Evolutionary conservation across 768 basidiomycete species (phyloP), one percentile per base, ranked within the genome.

Genomic region (Leccinum rimulosum): DNA sequence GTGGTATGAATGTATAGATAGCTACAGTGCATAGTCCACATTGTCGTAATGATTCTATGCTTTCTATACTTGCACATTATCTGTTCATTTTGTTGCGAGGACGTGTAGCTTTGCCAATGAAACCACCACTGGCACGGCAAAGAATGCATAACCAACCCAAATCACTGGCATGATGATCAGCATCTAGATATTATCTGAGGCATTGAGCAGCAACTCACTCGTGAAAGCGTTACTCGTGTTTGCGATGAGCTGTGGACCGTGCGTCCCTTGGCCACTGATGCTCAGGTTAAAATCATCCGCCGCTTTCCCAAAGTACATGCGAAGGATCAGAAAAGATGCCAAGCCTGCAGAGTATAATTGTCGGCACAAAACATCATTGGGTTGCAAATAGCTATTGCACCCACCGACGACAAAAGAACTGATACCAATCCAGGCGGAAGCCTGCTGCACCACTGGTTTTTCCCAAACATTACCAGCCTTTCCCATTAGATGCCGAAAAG

Each of bases 231-330:
- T 91, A 61, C 86, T 81, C n/a, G 77, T 76, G 11, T 75, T 70
- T 30, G 91, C 90, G 48, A 84, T 74, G 48, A 92, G 76, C 35
- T 83, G 74, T 2, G 87, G 86, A 5, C 81, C 86, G 56, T 79
- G 73, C 3, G 68, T 59, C 22, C 85, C 86, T 60, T 80, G 80
- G 9, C 79, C 69, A 27, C 75, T 61, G 54, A 92, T 84, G 54
- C 77, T 83, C 48, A 75, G 67, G 69, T 93, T 93, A 74, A 93
- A 92, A 66, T 91, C 89, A 54, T 86, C 81, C 0, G 86, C 84
- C 2, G 89, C 84, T 71, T 91, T 90, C 19, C 86, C 88, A 61
- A 90, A 90, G 83, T 86, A 90, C 82, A 93, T 88, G 60, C 88
- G 84, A 55, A 88, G 74, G 59, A 92, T 79, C 19, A 90, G 77